phyloP scores from a whole-genome alignment of 495 filamentous ascomycete species.

The Penicillium ochrochloron region DNA sequence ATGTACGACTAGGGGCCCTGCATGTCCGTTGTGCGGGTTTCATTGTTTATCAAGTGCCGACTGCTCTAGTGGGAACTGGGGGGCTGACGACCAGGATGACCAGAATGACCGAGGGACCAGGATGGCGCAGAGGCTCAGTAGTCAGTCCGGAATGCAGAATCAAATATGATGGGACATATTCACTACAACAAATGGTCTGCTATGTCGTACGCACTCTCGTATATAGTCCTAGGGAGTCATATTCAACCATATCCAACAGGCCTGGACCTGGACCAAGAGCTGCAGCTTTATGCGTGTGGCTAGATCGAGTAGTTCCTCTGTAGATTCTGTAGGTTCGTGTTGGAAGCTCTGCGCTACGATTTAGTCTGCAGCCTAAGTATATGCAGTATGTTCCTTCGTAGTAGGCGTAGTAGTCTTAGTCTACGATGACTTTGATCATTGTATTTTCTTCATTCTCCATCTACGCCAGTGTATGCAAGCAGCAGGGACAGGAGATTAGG shows the following conservation, averaged over 20 bases:
- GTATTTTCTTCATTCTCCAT: background rate
- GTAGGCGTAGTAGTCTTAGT: background rate
- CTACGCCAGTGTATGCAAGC: constrained; percentile 1
- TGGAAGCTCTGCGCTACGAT: background rate
- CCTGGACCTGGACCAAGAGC: constrained; percentile 5
- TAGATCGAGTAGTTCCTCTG: constrained; percentile 1
- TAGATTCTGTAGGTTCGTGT: background rate
- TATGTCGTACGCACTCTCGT: background rate
- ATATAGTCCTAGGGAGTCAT: background rate
- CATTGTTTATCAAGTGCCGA: constrained; percentile 2
- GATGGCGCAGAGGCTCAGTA: background rate
- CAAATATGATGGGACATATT: background rate
- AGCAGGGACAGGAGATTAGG: background rate
- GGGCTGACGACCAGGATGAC: background rate
- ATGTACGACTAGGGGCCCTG: constrained; percentile 8
- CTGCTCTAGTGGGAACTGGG: constrained; percentile 4
- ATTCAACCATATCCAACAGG: background rate
- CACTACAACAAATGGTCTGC: background rate
- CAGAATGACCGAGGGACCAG: background rate
- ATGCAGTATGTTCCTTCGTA: background rate
- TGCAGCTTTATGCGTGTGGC: constrained; percentile 4
- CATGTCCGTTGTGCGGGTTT: constrained; percentile 9
- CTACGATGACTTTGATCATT: background rate
- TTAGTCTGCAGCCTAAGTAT: background rate
- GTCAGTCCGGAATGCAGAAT: background rate